Base-by-base conservation (phyloP, 352 stramenopile genomes). In the Phytophthora melonis region DNA sequence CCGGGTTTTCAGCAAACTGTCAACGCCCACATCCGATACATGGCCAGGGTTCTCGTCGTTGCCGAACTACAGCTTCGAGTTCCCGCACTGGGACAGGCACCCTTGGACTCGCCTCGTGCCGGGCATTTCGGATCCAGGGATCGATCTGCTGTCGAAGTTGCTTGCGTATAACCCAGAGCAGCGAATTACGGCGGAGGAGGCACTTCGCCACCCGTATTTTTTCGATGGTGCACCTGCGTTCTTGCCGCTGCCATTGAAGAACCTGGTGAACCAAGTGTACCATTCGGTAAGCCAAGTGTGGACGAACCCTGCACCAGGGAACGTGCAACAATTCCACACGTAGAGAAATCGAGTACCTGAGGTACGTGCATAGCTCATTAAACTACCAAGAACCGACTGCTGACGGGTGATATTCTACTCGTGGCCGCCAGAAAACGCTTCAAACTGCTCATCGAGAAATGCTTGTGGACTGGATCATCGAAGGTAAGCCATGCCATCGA, bases 11-110 rank as follows among this genome's bases (percentile, higher is more conserved):
- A 93, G 87, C 70, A 97, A 98, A 65, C 81, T 99, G 25, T 99
- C 98, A 66, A 99, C 98, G 10, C 98, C 98, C 0, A 98, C 89
- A 14, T 98, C 99, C 23, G 84, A 97, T 55, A 90, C 94, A 1
- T 99, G 98, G 98, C 96, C 97, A 19, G 98, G 97, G 32, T 98
- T 99, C 16, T 98, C 97, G 18, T 91, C 91, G 2, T 85, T 99
- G n/a, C 97, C 96, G 23, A 98, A 99, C 81, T 99, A 99, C 84
- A 81, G 95, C 50, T 97, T 98, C 52, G 87, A 93, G 54, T 96
- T 94, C 58, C 88, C 85, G 27, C 92, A 93, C 74, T 96, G 84
- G 88, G 87, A 85, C 60, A 78, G 78, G 66, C 82, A 79, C 67
- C 88, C 83, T 7, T 78, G 93, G 55, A 86, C 89, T 79, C 83